Evolutionary conservation across 768 basidiomycete genomes (phyloP).

Genomic region (Leccinellum albellum): DNA sequence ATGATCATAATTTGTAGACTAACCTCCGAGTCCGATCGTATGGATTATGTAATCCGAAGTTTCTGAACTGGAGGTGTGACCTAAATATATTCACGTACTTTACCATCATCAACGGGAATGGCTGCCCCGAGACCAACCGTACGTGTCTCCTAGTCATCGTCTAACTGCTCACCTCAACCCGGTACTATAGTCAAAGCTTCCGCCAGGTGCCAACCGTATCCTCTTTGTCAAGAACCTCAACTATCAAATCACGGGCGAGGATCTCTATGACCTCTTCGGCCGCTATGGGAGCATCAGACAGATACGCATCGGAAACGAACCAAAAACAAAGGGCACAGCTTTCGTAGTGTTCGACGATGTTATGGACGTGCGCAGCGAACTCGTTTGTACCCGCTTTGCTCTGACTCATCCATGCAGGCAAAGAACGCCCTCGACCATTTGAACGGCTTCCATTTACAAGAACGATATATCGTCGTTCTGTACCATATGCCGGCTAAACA

Average conservation of each 20-base stretch:
- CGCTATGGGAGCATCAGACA: conserved; percentile 97
- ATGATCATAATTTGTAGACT: conserved; percentile 3
- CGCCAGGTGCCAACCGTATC: conserved; percentile 87
- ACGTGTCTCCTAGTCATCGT: conserved; percentile 2
- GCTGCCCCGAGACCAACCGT: conserved; percentile 70
- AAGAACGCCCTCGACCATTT: conserved; percentile 95
- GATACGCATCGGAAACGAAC: conserved; percentile 87
- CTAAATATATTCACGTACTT: not conserved
- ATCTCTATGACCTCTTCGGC: conserved; percentile 95
- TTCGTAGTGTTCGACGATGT: conserved; percentile 97
- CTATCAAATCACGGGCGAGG: conserved; percentile 89
- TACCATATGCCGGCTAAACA: conserved; percentile 99
- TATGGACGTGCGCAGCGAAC: conserved; percentile 69
- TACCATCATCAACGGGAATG: conserved; percentile 38
- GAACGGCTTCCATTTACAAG: conserved; percentile 97
- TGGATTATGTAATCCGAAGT: conserved; percentile 18
- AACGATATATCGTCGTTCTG: conserved; percentile 95
- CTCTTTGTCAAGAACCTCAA: conserved; percentile 92
- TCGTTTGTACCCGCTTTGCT: not conserved
- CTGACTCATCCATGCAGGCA: conserved; percentile 50
- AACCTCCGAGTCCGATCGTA: not conserved
- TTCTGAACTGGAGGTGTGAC: not conserved
- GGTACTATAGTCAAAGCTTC: conserved; percentile 67
- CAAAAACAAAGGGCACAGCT: conserved; percentile 92
- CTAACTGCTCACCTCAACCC: conserved; percentile 1